Evolutionary conservation across 306 rosid genomes (phyloP).

Genomic region (Rosa persica): DNA sequence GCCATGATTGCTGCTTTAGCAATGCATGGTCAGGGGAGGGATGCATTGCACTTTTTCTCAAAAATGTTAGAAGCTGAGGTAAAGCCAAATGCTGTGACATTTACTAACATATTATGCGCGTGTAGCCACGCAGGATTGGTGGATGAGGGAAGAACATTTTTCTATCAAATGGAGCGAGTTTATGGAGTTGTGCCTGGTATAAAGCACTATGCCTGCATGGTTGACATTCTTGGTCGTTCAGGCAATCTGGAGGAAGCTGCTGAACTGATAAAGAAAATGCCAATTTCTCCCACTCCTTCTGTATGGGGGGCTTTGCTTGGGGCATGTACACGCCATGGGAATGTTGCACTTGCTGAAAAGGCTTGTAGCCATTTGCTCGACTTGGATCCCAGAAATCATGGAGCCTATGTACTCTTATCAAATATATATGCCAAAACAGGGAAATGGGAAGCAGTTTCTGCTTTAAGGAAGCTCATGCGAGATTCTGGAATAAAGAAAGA

Average conservation of each 20-base stretch:
- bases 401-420: slow-evolving; percentile 60
- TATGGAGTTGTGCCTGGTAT: slow-evolving; percentile 52
- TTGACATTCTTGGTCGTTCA: slow-evolving; percentile 54
- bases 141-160: slow-evolving; percentile 42
- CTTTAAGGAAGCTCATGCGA: slow-evolving; percentile 55
- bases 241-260: slow-evolving; percentile 55
- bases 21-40: slow-evolving; percentile 62
- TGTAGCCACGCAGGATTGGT: slow-evolving; percentile 64
- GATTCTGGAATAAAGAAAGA: slow-evolving; percentile 58
- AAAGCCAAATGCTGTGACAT: slow-evolving; percentile 61
- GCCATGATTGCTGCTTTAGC: slow-evolving; percentile 66
- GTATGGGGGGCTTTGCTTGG: slow-evolving; percentile 65
- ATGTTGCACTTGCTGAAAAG: slow-evolving; percentile 53
- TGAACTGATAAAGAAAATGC: slow-evolving; percentile 47
- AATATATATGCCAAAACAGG: slow-evolving; percentile 59
- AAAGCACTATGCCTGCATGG: slow-evolving; percentile 59
- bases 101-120: slow-evolving; percentile 56
- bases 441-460: slow-evolving; percentile 60
- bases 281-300: slow-evolving; percentile 43
- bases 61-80: slow-evolving; percentile 53
- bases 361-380: slow-evolving; percentile 48
- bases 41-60: slow-evolving; percentile 48
- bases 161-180: slow-evolving; percentile 52
- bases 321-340: slow-evolving; percentile 50
- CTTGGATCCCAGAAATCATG: slow-evolving; percentile 59